Conservation (phyloP, 129 eudicot species). For the Rutidosis leptorrhynchoides region DNA sequence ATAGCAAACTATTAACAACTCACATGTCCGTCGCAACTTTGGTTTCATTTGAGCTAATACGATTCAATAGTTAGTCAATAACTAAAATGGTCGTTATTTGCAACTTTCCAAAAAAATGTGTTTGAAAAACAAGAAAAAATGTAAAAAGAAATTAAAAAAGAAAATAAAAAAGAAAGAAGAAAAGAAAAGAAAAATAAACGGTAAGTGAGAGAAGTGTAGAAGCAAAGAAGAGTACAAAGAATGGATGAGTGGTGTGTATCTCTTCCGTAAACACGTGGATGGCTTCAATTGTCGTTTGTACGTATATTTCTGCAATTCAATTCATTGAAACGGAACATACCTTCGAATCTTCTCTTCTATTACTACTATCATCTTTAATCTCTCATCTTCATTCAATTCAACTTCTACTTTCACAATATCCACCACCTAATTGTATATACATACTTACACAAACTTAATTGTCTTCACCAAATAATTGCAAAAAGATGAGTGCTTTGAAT, state of each 20-base stretch:
- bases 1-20: too few relatives aligned
- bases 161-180: too few relatives aligned
- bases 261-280: slow-evolving; percentile 42
- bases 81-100: too few relatives aligned
- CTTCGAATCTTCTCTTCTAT: slow-evolving; percentile 46
- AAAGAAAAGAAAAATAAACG: not conserved
- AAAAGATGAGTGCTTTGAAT: slow-evolving; percentile 59
- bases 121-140: too few relatives aligned
- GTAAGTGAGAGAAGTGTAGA: slow-evolving; percentile 12
- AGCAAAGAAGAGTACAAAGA: slow-evolving; percentile 22
- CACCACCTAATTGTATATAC: slow-evolving; percentile 21
- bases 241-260: slow-evolving; percentile 35
- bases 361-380: not conserved
- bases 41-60: too few relatives aligned
- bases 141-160: too few relatives aligned
- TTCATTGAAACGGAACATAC: slow-evolving; percentile 41
- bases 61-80: too few relatives aligned
- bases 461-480: not conserved
- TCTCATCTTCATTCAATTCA: slow-evolving; percentile 20
- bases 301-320: slow-evolving; percentile 29
- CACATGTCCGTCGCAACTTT: too few relatives aligned
- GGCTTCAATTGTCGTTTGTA: slow-evolving; percentile 34
- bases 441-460: slow-evolving; percentile 6
- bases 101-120: too few relatives aligned
- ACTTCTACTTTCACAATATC: slow-evolving; percentile 2